Conservation (phyloP, 805 yeast species). For the Myxozyma neglecta region DNA sequence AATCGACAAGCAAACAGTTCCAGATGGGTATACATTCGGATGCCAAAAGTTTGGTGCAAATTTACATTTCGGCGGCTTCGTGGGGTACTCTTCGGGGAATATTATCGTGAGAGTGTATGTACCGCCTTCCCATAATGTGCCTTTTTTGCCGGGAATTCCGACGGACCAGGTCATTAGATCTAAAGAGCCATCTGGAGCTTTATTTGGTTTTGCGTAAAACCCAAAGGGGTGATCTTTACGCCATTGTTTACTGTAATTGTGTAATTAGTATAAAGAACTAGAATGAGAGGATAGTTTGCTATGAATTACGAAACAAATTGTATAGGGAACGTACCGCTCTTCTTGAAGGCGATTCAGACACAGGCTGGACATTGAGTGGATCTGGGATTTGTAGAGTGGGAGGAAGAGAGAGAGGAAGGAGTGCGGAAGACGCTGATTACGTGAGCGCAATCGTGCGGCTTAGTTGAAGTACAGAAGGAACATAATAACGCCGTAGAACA, state of each 20-base stretch:
- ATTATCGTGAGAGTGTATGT: constrained; percentile 76
- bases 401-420: too few relatives aligned
- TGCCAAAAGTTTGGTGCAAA: constrained; percentile 91
- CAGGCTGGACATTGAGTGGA: constrained; percentile 50
- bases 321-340: constrained; percentile 55
- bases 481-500: too few relatives aligned
- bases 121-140: constrained; percentile 89
- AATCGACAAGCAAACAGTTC: constrained; percentile 90
- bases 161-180: constrained; percentile 89
- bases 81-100: constrained; percentile 89
- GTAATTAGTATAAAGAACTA: background rate
- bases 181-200: constrained; percentile 75
- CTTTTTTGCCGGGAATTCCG: constrained; percentile 90
- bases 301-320: background rate
- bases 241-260: constrained; percentile 79
- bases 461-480: too few relatives aligned
- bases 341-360: constrained; percentile 85
- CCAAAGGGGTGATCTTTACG: constrained; percentile 98
- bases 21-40: constrained; percentile 97
- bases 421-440: too few relatives aligned
- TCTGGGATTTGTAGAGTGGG: background rate
- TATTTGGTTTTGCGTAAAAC: constrained; percentile 87
- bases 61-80: constrained; percentile 92
- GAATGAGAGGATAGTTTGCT: background rate
- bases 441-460: too few relatives aligned